phyloP scores from a whole-genome alignment of 441 rosid genomes.

The Hura crepitans region DNA sequence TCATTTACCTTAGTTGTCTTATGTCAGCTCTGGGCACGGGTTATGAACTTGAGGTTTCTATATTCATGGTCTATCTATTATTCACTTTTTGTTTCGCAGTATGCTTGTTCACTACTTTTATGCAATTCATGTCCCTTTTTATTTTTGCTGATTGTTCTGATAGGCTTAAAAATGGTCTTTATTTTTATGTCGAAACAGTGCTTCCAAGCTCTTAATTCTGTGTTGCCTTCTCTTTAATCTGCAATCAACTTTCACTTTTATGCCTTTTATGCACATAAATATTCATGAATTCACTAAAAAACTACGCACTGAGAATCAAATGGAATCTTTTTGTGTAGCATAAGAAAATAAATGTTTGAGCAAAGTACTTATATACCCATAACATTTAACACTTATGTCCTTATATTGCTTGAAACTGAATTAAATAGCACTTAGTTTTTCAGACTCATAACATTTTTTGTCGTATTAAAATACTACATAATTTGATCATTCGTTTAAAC shows the following conservation, averaged over 20 bases:
- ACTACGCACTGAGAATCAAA: background rate
- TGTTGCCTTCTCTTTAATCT: constrained; percentile 4
- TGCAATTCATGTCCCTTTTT: background rate
- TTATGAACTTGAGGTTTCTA: background rate
- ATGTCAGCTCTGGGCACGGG: background rate
- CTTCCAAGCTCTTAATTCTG: background rate
- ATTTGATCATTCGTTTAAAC: too few relatives aligned
- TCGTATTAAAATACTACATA: too few relatives aligned
- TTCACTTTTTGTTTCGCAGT: background rate
- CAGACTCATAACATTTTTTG: too few relatives aligned
- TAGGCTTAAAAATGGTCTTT: constrained; percentile 6
- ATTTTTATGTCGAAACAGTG: constrained; percentile 1
- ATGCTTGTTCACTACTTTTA: background rate
- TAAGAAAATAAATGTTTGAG: background rate
- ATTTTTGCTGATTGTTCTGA: background rate
- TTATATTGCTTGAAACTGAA: too few relatives aligned
- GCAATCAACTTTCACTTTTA: background rate
- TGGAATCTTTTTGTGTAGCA: background rate
- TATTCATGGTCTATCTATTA: background rate
- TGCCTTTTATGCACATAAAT: background rate
- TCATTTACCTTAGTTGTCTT: constrained; percentile 11
- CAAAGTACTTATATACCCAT: too few relatives aligned
- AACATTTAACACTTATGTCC: too few relatives aligned
- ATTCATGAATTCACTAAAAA: background rate
- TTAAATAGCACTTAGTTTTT: too few relatives aligned